Evolutionary conservation across 2,329 filamentous ascomycete genomes (phyloP).

Genomic region (Arachnomyces sp.): DNA sequence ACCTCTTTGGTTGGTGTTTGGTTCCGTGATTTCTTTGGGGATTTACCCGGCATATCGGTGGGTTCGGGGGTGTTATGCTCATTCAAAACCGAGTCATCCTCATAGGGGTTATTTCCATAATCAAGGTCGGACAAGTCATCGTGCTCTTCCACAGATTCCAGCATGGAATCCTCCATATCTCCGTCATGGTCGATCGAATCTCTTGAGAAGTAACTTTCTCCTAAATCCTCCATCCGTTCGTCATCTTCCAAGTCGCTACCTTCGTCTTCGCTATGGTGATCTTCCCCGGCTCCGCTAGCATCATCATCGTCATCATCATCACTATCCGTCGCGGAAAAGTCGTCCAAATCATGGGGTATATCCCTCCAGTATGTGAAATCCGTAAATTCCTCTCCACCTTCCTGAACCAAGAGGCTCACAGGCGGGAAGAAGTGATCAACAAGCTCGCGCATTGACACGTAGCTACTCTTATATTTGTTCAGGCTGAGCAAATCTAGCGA

Average conservation of each 20-base stretch:
- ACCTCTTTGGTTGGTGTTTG: too few species aligned
- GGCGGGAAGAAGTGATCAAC: slow-evolving; percentile 98
- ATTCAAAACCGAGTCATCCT: slow-evolving; percentile 32
- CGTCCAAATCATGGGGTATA: slow-evolving; percentile 70
- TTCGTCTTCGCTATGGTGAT: slow-evolving; percentile 46
- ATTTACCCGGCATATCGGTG: too few species aligned
- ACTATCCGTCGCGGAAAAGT: slow-evolving; percentile 79
- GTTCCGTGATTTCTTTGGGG: slow-evolving; percentile 16
- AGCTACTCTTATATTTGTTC: slow-evolving; percentile 93
- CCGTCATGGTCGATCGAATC: slow-evolving; percentile 31
- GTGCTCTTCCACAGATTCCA: slow-evolving; percentile 32
- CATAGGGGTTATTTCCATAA: slow-evolving; percentile 9
- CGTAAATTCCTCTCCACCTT: slow-evolving; percentile 88
- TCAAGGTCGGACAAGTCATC: slow-evolving; percentile 18
- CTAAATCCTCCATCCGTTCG: slow-evolving; percentile 43
- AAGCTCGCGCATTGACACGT: slow-evolving; percentile 93
- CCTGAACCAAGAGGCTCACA: slow-evolving; percentile 74
- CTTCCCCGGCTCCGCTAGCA: slow-evolving; percentile 42
- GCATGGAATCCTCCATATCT: slow-evolving; percentile 40
- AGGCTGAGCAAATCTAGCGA: slow-evolving; percentile 81
- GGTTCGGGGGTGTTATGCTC: slow-evolving; percentile 17
- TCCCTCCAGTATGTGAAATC: slow-evolving; percentile 98
- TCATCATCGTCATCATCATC: slow-evolving; percentile 46
- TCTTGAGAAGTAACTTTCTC: slow-evolving; percentile 29
- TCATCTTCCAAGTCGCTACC: slow-evolving; percentile 43